Evolutionary conservation across 148 eudicot genomes (phyloP).

Genomic region (Polygonum maritimum): DNA sequence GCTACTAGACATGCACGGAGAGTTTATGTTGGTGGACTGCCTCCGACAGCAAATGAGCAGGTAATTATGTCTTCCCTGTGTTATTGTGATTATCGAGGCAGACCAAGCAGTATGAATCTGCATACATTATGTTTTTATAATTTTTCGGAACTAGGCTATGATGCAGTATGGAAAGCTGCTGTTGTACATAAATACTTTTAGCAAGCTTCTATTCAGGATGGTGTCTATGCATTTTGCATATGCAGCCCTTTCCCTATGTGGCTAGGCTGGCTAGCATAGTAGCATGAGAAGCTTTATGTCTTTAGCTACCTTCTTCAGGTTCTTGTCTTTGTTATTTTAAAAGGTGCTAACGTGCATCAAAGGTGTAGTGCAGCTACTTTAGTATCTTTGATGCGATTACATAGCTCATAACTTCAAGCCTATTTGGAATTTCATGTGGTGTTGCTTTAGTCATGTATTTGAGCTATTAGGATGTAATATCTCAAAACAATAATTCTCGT

Average conservation of each 20-base stretch:
- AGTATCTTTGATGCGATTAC: background rate
- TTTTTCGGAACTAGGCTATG: background rate
- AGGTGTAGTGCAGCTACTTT: background rate
- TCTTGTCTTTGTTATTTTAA: background rate
- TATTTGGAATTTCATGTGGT: background rate
- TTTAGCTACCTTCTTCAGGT: background rate
- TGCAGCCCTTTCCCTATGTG: background rate
- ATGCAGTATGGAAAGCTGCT: background rate
- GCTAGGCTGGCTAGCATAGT: background rate
- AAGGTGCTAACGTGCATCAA: background rate
- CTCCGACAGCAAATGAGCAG: constrained; percentile 49
- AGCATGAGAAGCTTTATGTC: background rate
- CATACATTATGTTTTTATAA: background rate
- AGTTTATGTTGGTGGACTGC: constrained; percentile 47
- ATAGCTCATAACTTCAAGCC: background rate
- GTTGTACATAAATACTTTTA: background rate
- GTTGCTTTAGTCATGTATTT: background rate
- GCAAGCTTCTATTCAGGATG: background rate
- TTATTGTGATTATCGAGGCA: background rate
- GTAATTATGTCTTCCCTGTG: constrained; percentile 14
- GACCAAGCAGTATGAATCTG: background rate
- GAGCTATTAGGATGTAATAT: background rate
- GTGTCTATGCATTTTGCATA: background rate
- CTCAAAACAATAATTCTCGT: background rate
- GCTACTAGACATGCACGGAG: constrained; percentile 53